These are phyloP conservation scores for Exophiala viscosa DNA, from an alignment of 2,329 filamentous ascomycete species.

Conservation along the genomic window DNA sequence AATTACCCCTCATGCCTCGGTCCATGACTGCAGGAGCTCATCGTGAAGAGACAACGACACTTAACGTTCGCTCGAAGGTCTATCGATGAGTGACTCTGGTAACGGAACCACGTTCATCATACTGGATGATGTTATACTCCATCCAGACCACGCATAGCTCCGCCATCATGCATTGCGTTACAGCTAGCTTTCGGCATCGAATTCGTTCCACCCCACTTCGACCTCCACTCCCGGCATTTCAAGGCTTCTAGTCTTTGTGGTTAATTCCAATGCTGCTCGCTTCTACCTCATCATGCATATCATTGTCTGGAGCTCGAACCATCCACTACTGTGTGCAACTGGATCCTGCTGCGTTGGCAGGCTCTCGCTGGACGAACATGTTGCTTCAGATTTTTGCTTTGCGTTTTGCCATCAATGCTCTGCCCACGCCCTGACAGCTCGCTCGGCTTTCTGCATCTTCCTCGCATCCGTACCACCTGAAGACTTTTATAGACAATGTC, in stretches of 20 bases:
- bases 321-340: conserved; percentile 14
- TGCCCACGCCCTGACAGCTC: conserved; percentile 21
- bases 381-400: conserved; percentile 14
- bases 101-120: not conserved
- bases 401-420: conserved; percentile 20
- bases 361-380: conserved; percentile 19
- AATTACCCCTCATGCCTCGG: conserved; percentile 16
- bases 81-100: not conserved
- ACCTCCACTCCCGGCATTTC: conserved; percentile 10
- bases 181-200: conserved; percentile 8
- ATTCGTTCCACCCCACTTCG: conserved; percentile 15
- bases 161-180: conserved; percentile 14
- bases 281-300: conserved; percentile 26
- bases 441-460: conserved; percentile 13
- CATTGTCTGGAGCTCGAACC: conserved; percentile 18
- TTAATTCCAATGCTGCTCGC: conserved; percentile 8
- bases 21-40: not conserved
- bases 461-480: conserved; percentile 18
- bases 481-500: conserved; percentile 21
- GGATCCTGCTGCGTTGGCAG: conserved; percentile 25
- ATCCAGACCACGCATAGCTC: conserved; percentile 3
- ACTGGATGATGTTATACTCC: conserved; percentile 5
- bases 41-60: not conserved
- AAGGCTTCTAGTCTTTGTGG: conserved; percentile 9
- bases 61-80: not conserved